phyloP scores from a whole-genome alignment of 2,329 filamentous ascomycete genomes.

The Juglanconis juglandina region DNA sequence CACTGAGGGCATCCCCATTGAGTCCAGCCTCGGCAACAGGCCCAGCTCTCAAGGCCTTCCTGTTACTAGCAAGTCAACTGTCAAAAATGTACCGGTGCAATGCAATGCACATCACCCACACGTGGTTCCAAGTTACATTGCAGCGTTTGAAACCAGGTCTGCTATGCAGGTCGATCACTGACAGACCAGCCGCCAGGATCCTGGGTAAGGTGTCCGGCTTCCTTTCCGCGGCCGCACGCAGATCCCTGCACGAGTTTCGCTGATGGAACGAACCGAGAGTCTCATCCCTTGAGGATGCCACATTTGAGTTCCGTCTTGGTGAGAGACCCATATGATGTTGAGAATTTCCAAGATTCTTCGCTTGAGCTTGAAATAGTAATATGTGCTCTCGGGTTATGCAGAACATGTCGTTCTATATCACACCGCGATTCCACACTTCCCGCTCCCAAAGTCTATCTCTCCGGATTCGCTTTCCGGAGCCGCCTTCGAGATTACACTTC shows the following conservation, averaged over 20 bases:
- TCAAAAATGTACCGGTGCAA: neutral
- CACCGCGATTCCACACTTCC: too few relatives aligned
- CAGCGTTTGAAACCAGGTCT: conserved; percentile 8
- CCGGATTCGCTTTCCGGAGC: too few relatives aligned
- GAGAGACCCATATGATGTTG: neutral
- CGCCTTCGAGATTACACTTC: too few relatives aligned
- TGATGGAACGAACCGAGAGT: conserved; percentile 2
- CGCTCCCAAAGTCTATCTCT: too few relatives aligned
- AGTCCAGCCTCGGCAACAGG: neutral
- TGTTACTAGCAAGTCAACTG: neutral
- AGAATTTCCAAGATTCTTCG: neutral
- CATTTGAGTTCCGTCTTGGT: neutral
- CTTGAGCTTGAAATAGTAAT: too few relatives aligned
- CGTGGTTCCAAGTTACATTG: conserved; percentile 15
- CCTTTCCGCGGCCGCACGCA: conserved; percentile 3
- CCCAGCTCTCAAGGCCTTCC: neutral
- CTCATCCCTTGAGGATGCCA: neutral
- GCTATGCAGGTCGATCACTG: conserved; percentile 3
- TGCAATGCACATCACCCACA: conserved; percentile 1
- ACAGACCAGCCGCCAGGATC: conserved; percentile 8
- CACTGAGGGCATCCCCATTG: neutral
- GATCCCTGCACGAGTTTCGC: conserved; percentile 1
- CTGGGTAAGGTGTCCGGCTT: conserved; percentile 15
- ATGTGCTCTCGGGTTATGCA: too few relatives aligned
- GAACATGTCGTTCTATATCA: too few relatives aligned